Evolutionary conservation across 179 eudicot species (phyloP).

Genomic region (Beta corolliflora): DNA sequence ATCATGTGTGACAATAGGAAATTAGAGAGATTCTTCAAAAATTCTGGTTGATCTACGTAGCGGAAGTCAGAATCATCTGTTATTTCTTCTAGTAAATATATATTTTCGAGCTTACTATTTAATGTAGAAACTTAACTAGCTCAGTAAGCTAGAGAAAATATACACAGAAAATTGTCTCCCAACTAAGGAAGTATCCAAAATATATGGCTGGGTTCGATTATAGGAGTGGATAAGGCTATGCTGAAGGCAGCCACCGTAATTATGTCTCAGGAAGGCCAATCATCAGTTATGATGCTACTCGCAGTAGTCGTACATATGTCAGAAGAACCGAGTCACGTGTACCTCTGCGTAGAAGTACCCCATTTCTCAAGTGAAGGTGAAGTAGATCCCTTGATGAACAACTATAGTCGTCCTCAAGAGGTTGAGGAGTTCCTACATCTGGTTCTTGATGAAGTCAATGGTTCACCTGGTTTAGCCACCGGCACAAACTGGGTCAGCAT

Average conservation of each 20-base stretch:
- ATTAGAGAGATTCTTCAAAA: slow-evolving; percentile 10
- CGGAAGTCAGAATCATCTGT: neutral
- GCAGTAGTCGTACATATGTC: slow-evolving; percentile 16
- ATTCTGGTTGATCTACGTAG: neutral
- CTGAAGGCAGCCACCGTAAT: neutral
- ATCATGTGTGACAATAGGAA: neutral
- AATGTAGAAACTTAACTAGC: neutral
- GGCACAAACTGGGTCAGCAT: neutral
- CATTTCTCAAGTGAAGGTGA: neutral
- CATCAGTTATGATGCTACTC: slow-evolving; percentile 1
- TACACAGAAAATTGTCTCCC: neutral
- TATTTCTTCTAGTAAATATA: neutral
- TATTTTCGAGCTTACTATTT: slow-evolving; percentile 13
- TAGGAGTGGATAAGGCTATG: slow-evolving; percentile 1
- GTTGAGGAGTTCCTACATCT: slow-evolving; percentile 22
- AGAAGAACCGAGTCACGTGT: slow-evolving; percentile 23
- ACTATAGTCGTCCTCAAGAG: slow-evolving; percentile 29
- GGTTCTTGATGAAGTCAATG: slow-evolving; percentile 37
- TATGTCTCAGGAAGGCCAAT: slow-evolving; percentile 8
- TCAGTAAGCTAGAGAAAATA: neutral
- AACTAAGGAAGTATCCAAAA: neutral
- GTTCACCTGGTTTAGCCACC: slow-evolving; percentile 18
- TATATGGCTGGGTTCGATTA: slow-evolving; percentile 1
- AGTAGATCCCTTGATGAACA: neutral
- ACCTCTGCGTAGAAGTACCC: slow-evolving; percentile 15